Evolutionary conservation across 1,284 basidiomycete species (phyloP).

Genomic region (Fomitopsis pinicola): DNA sequence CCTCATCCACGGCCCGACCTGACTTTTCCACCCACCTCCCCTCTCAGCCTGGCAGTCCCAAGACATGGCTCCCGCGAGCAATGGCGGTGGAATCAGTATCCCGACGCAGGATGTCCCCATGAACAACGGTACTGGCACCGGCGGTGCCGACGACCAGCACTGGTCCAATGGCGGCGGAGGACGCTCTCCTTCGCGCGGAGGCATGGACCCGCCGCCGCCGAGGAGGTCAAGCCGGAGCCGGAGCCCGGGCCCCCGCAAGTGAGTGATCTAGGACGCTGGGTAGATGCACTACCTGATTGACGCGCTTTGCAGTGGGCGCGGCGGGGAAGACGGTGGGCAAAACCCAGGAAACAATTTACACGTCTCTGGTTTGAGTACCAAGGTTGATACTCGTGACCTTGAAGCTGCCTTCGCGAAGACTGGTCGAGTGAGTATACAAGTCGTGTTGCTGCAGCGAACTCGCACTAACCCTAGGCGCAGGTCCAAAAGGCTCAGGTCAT

Average conservation of each 20-base stretch:
- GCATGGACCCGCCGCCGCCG: constrained; percentile 47
- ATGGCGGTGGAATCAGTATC: constrained; percentile 60
- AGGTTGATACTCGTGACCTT: constrained; percentile 82
- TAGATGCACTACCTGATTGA: constrained; percentile 1
- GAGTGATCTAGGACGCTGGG: constrained; percentile 18
- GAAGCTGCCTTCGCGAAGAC: constrained; percentile 86
- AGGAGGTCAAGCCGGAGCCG: constrained; percentile 68
- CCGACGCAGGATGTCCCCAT: constrained; percentile 52
- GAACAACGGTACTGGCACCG: constrained; percentile 29
- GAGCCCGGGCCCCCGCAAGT: constrained; percentile 58
- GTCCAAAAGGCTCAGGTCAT: constrained; percentile 90
- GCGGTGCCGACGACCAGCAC: constrained; percentile 35
- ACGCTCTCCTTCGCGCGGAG: constrained; percentile 44
- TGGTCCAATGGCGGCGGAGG: constrained; percentile 36
- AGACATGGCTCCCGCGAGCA: constrained; percentile 62
- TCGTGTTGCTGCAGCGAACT: not conserved
- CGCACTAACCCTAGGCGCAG: constrained; percentile 30
- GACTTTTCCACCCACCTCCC: constrained; percentile 21
- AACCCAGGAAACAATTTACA: constrained; percentile 98
- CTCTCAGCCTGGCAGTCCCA: constrained; percentile 72
- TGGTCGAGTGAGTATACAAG: constrained; percentile 67
- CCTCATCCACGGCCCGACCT: constrained; percentile 29
- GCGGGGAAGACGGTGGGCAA: constrained; percentile 31
- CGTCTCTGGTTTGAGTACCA: constrained; percentile 81
- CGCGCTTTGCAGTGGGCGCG: constrained; percentile 8